Evolutionary conservation across 441 rosid genomes (phyloP).

Genomic region (Sinapis alba): DNA sequence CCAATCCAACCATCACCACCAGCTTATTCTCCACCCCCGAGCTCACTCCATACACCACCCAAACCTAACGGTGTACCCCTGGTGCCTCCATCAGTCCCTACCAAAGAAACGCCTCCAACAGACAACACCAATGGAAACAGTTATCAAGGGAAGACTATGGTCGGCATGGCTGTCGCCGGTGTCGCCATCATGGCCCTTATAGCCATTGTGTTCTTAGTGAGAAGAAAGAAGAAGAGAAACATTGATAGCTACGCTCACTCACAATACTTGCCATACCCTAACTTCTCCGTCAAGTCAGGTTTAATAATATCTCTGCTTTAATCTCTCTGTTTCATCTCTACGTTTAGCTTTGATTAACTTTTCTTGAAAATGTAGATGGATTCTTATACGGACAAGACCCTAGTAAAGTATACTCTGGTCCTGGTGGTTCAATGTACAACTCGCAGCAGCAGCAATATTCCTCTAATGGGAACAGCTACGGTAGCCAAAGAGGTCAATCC

Average conservation of each 20-base stretch:
- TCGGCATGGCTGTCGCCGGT: constrained; percentile 47
- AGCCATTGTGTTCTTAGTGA: constrained; percentile 38
- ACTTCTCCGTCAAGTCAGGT: constrained; percentile 59
- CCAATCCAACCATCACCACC: constrained; percentile 35
- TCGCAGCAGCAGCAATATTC: constrained; percentile 42
- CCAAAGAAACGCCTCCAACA: constrained; percentile 24
- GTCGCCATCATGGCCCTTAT: constrained; percentile 49
- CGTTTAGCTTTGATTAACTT: background rate
- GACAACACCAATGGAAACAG: background rate
- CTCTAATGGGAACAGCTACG: constrained; percentile 45
- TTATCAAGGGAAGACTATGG: constrained; percentile 26
- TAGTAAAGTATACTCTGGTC: constrained; percentile 43
- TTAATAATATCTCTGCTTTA: background rate
- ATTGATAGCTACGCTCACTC: constrained; percentile 32
- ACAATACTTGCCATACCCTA: constrained; percentile 55
- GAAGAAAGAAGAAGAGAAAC: constrained; percentile 47
- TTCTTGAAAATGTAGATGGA: constrained; percentile 46
- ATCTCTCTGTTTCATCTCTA: background rate
- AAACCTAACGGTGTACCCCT: constrained; percentile 17
- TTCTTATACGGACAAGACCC: constrained; percentile 49
- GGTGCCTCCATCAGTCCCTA: constrained; percentile 17
- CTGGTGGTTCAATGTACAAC: constrained; percentile 42
- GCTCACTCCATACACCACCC: constrained; percentile 10
- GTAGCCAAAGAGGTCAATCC: constrained; percentile 42
- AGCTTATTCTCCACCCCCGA: constrained; percentile 22